Evolutionary conservation across 768 basidiomycete species (phyloP).

Genomic region (Calocybe gangraenosa): DNA sequence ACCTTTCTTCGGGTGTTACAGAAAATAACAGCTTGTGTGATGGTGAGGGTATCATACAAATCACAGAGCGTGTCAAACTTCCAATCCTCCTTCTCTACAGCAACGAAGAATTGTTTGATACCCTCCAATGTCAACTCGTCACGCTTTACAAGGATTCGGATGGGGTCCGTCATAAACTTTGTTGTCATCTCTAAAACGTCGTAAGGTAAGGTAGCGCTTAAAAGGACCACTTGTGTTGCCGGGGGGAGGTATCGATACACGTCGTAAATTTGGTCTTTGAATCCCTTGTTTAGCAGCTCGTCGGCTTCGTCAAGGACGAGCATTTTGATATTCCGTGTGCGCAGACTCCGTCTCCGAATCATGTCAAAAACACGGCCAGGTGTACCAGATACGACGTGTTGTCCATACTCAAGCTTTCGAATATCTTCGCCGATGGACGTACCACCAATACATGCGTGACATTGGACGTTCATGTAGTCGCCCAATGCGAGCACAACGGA

Average conservation of each 20-base stretch:
- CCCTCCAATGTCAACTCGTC: constrained; percentile 97
- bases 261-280: constrained; percentile 99
- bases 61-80: constrained; percentile 98
- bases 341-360: constrained; percentile 90
- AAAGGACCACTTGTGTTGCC: constrained; percentile 93
- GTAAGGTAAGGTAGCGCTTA: constrained; percentile 94
- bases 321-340: constrained; percentile 98
- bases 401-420: constrained; percentile 93
- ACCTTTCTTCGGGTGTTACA: constrained; percentile 98
- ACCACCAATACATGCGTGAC: constrained; percentile 97
- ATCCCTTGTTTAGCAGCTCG: constrained; percentile 94
- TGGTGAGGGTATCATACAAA: constrained; percentile 96
- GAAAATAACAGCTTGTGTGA: constrained; percentile 99
- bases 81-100: constrained; percentile 99
- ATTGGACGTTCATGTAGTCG: constrained; percentile 99
- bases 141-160: constrained; percentile 98
- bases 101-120: constrained; percentile 96
- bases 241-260: constrained; percentile 97
- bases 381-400: constrained; percentile 96
- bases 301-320: constrained; percentile 93
- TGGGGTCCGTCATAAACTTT: constrained; percentile 99
- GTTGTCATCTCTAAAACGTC: constrained; percentile 99
- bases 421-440: constrained; percentile 98
- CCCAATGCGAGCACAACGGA: constrained; percentile 94
- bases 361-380: constrained; percentile 99